phyloP scores from a whole-genome alignment of 1,284 basidiomycete species.

The Pisolithus thermaeus region DNA sequence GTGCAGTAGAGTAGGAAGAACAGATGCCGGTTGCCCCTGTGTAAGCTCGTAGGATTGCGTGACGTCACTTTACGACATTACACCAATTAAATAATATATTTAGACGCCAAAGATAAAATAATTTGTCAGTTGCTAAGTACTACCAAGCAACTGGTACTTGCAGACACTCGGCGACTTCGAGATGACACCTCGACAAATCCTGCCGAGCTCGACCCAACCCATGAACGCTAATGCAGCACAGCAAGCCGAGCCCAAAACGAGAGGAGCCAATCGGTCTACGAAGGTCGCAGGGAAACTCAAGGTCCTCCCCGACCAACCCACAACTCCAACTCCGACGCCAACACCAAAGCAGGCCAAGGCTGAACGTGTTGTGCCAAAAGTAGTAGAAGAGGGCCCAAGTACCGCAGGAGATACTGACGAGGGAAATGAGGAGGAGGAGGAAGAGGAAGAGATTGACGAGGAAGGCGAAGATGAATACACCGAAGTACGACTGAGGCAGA shows the following conservation, averaged over 20 bases:
- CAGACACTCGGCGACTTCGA: no score
- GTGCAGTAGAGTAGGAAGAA: no score
- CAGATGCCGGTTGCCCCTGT: no score
- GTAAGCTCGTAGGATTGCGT: no score
- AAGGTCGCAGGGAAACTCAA: conserved; percentile 87
- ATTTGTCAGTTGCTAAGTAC: no score
- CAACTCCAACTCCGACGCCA: conserved; percentile 67
- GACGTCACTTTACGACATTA: no score
- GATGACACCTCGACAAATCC: conserved; percentile 28
- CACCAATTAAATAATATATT: no score
- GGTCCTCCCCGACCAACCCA: conserved; percentile 89
- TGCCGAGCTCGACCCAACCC: conserved; percentile 18
- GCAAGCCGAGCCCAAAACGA: conserved; percentile 42
- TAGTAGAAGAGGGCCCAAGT: conserved; percentile 42
- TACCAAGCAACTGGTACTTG: no score
- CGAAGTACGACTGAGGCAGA: conserved; percentile 80
- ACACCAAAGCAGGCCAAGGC: conserved; percentile 30
- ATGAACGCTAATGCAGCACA: conserved; percentile 11
- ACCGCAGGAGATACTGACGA: conserved; percentile 57
- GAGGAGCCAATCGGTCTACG: conserved; percentile 79
- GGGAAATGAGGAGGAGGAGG: conserved; percentile 55
- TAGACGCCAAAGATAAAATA: no score
- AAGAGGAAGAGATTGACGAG: conserved; percentile 67
- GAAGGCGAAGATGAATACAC: conserved; percentile 60
- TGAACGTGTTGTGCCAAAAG: conserved; percentile 23